Percentiles rank a stretch among this genome's conserved stretches.
Evolutionary conservation across 441 rosid species (phyloP).

Genomic region (Erodium trifolium): DNA sequence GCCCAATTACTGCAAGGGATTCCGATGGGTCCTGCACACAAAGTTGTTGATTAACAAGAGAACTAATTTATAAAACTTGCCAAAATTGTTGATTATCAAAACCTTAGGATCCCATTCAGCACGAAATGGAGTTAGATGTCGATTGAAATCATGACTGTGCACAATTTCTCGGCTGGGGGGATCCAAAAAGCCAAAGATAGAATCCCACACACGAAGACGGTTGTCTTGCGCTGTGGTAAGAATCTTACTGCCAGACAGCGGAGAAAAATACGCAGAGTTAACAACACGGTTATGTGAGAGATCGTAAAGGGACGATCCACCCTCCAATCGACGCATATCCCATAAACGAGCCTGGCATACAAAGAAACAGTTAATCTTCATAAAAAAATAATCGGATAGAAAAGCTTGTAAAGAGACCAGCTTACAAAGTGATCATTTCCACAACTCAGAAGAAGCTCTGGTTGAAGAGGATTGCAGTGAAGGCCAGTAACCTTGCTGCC

Average conservation of each 20-base stretch:
- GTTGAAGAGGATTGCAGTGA: conserved; percentile 86
- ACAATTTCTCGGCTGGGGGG: conserved; percentile 91
- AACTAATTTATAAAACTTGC: not conserved
- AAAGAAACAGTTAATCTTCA: conserved; percentile 9
- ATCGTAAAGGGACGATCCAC: conserved; percentile 45
- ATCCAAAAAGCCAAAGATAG: conserved; percentile 65
- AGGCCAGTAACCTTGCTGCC: conserved; percentile 88
- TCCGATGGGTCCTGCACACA: conserved; percentile 69
- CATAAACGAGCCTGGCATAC: conserved; percentile 69
- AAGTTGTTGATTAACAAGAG: not conserved
- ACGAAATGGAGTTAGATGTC: conserved; percentile 82
- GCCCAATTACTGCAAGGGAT: conserved; percentile 79
- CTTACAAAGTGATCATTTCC: conserved; percentile 98
- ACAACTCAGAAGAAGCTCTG: conserved; percentile 78
- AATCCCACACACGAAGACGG: conserved; percentile 84
- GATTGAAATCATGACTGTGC: conserved; percentile 91
- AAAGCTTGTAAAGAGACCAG: not conserved
- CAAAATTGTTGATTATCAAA: not conserved
- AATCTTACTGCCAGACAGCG: conserved; percentile 69
- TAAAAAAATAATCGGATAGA: not conserved
- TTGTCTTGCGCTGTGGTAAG: conserved; percentile 88
- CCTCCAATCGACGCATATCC: conserved; percentile 75
- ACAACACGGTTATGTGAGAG: conserved; percentile 81
- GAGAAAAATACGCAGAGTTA: conserved; percentile 92
- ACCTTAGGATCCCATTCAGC: conserved; percentile 99